Conservation (phyloP, 495 filamentous ascomycete genomes). For the Rostrohypoxylon terebratum region DNA sequence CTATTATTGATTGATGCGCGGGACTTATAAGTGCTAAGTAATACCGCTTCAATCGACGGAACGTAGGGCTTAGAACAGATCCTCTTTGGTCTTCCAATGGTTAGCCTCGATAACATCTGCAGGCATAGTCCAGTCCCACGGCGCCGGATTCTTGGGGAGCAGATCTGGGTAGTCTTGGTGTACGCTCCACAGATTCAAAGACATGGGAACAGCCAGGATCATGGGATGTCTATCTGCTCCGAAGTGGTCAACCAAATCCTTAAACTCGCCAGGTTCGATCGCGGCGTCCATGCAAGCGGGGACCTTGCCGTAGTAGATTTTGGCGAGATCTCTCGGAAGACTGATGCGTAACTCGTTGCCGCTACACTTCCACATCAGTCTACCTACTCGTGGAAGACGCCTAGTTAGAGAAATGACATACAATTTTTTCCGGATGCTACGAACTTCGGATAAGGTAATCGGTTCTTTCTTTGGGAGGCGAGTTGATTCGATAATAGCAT, state of each 20-base stretch:
- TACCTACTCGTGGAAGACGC: neutral
- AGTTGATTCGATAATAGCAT: slow-evolving; percentile 29
- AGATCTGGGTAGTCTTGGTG: slow-evolving; percentile 43
- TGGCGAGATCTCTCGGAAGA: slow-evolving; percentile 32
- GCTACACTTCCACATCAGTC: slow-evolving; percentile 18
- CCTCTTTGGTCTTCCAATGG: slow-evolving; percentile 39
- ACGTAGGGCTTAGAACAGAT: slow-evolving; percentile 21
- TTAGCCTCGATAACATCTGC: slow-evolving; percentile 39
- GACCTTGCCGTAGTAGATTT: slow-evolving; percentile 36
- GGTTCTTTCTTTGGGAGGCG: slow-evolving; percentile 34
- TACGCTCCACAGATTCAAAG: slow-evolving; percentile 37
- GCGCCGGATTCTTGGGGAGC: slow-evolving; percentile 41
- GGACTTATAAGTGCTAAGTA: neutral
- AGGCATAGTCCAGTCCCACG: slow-evolving; percentile 41
- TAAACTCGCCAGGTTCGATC: slow-evolving; percentile 31
- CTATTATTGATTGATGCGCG: neutral
- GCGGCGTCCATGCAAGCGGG: slow-evolving; percentile 31
- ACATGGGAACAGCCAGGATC: slow-evolving; percentile 39
- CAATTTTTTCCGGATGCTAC: slow-evolving; percentile 26
- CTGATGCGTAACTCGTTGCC: slow-evolving; percentile 32
- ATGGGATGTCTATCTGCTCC: slow-evolving; percentile 39
- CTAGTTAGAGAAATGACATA: slow-evolving; percentile 2
- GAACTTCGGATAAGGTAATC: slow-evolving; percentile 12
- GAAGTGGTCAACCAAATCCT: slow-evolving; percentile 34
- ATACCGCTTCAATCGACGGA: neutral